Evolutionary conservation across 164 flowering plant species (phyloP).

Genomic region (Santalum album): DNA sequence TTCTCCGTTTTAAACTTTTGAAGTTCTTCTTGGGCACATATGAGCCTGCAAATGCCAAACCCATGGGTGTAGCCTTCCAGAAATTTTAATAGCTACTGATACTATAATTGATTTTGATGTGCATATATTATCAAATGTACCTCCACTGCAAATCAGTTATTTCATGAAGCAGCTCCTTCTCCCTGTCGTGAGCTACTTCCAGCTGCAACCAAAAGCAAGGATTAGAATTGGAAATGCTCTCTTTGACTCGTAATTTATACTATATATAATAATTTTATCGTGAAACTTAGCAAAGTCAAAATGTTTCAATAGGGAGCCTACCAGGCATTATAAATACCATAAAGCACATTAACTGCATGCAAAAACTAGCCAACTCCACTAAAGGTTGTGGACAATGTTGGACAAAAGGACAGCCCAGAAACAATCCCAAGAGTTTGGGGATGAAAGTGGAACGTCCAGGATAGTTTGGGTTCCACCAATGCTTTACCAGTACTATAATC

Average conservation of each 20-base stretch:
- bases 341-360: no score
- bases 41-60: slow-evolving; percentile 38
- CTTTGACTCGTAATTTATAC: no score
- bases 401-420: no score
- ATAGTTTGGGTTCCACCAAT: no score
- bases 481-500: no score
- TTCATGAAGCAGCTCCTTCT: slow-evolving; percentile 65
- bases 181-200: slow-evolving; percentile 79
- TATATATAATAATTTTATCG: no score
- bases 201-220: slow-evolving; percentile 28
- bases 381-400: no score
- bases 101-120: neutral
- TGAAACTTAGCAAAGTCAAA: neutral
- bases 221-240: neutral
- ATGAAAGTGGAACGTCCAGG: no score
- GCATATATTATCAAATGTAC: slow-evolving; percentile 21
- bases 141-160: slow-evolving; percentile 67
- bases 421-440: no score
- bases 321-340: no score
- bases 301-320: no score
- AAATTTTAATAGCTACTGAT: neutral
- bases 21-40: slow-evolving; percentile 60
- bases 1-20: slow-evolving; percentile 49
- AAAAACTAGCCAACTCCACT: no score
- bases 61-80: neutral